Conservation (phyloP, 139 green algal genomes). For the Spirogloea muscicola region DNA sequence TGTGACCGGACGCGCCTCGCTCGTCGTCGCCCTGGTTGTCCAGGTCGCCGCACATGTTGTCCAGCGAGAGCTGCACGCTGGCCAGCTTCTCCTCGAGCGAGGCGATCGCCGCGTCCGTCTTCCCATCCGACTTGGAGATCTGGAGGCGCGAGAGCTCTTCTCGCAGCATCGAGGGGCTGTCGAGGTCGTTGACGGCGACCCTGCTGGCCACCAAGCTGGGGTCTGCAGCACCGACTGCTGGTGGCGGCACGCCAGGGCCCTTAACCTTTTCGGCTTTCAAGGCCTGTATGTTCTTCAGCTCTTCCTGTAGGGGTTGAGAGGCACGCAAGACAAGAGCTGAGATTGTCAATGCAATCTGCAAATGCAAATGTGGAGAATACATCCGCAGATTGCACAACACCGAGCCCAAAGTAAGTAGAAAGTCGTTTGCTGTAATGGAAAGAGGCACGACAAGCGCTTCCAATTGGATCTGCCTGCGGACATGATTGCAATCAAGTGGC, state of each 20-base stretch:
- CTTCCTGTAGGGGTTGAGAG: too few relatives aligned
- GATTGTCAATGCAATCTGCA: too few relatives aligned
- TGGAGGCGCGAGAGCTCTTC: slow-evolving; percentile 4
- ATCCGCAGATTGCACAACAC: background rate
- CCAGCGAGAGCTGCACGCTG: slow-evolving; percentile 21
- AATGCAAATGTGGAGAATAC: background rate
- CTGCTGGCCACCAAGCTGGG: background rate
- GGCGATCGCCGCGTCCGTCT: background rate
- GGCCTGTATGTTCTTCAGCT: background rate
- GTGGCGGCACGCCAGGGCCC: too few relatives aligned
- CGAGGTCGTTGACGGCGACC: background rate
- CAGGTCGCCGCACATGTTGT: too few relatives aligned
- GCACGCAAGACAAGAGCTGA: too few relatives aligned
- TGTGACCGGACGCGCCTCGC: background rate
- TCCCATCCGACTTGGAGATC: slow-evolving; percentile 6
- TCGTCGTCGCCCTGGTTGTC: background rate
- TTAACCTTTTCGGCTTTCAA: too few relatives aligned
- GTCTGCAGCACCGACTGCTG: background rate
- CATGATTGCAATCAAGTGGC: background rate
- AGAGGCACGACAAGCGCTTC: background rate
- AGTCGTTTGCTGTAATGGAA: background rate
- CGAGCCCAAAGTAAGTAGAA: background rate
- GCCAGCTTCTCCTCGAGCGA: slow-evolving; percentile 22
- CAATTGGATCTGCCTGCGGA: background rate
- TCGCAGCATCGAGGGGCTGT: background rate